Evolutionary conservation across 345 rosid genomes (phyloP), one percentile per base, ranked within the genome.

Genomic region (Euphorbia peplus): DNA sequence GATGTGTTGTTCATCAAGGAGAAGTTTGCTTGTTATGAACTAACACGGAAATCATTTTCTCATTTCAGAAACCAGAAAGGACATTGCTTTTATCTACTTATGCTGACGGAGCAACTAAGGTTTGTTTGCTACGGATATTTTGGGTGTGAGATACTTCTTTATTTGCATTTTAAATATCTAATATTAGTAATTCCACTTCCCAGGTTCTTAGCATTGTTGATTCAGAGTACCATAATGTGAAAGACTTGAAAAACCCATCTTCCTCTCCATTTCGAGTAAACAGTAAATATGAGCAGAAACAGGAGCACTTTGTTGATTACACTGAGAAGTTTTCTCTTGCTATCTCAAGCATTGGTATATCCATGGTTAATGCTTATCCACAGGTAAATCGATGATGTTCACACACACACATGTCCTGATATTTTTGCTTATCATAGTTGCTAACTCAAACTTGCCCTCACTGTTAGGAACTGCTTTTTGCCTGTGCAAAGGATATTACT

Each of bases 21-120:
- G 70, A 21, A 76, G 22, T 44, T 51, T 48, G 64, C 68, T 67
- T 7, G 19, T 35, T 18, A 51, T 50, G 44, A 29, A 24, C 53
- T 39, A n/a, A 63, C 13, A 13, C 30, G 14, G 25, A 42, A 39
- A 8, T 42, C 1, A 0, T n/a, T 57, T 24, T 35, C 58, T 24
- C 25, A 69, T 72, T 79, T 68, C 97, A 93, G 98, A 93, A 83
- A 75, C 91, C 96, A 10, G 96, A 89, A 78, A 89, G 97, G 81
- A 85, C 76, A 28, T 74, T 93, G 79, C 79, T 83, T 76, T 78
- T 93, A 64, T 87, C 91, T 46, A 75, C 81, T 58, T 80, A 64
- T 73, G 90, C 98, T 12, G 96, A 89, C 76, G 93, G 96, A 76
- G 92, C 97, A 65, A 93, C 85, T 47, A 90, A 93, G 97, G 98